These are phyloP conservation scores for Melastoma malabathricum DNA, from an alignment of 345 rosid species.

Conservation along the genomic window DNA sequence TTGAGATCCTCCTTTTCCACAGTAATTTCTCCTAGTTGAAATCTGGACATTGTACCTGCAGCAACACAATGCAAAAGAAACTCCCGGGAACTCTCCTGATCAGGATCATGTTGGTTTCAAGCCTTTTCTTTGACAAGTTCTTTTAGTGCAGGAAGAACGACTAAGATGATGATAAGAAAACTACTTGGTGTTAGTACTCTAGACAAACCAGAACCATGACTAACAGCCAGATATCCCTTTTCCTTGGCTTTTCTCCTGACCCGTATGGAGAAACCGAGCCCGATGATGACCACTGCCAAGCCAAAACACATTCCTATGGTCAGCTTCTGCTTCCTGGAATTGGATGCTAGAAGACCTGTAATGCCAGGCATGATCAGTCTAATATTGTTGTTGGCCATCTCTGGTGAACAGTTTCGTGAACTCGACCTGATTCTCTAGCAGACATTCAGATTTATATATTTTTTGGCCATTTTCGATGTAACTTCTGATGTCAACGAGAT, in stretches of 20 bases:
- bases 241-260: neutral
- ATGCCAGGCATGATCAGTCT: neutral
- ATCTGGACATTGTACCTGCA: neutral
- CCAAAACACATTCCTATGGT: neutral
- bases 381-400: neutral
- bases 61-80: no score
- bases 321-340: neutral
- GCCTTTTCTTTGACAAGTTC: no score
- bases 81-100: slow-evolving; percentile 7
- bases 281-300: neutral
- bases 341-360: neutral
- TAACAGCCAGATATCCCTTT: neutral
- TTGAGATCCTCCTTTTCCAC: slow-evolving; percentile 6
- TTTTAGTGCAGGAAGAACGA: no score
- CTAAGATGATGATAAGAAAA: no score
- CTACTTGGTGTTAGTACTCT: no score
- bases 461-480: slow-evolving; percentile 9
- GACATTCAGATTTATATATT: slow-evolving; percentile 10
- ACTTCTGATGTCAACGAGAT: slow-evolving; percentile 8
- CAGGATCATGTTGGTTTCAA: no score
- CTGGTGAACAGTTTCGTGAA: neutral
- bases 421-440: slow-evolving; percentile 4
- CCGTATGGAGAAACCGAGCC: neutral
- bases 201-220: no score
- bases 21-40: neutral